phyloP scores from a whole-genome alignment of 2,329 filamentous ascomycete species.

The Macrophomina phaseolina region DNA sequence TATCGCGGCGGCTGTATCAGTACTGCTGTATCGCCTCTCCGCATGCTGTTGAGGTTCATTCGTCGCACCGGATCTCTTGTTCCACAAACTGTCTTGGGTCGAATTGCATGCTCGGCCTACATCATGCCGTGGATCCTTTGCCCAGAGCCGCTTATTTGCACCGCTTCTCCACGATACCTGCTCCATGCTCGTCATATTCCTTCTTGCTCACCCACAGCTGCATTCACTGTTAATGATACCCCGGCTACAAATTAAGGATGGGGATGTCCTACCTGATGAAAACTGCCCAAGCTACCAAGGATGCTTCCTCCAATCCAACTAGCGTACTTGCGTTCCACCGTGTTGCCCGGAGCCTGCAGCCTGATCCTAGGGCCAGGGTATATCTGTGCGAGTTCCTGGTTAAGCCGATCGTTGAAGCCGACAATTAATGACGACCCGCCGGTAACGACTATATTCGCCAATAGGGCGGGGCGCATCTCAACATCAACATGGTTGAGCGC shows the following conservation, averaged over 20 bases:
- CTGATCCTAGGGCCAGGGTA: conserved; percentile 88
- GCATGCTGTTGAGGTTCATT: too few species aligned
- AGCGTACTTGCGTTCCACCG: conserved; percentile 87
- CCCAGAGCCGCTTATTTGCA: conserved; percentile 65
- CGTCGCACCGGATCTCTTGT: neutral
- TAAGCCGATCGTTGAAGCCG: conserved; percentile 89
- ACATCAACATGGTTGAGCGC: conserved; percentile 83
- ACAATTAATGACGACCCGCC: conserved; percentile 86
- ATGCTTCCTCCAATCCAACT: conserved; percentile 98
- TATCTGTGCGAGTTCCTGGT: conserved; percentile 78
- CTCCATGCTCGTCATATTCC: conserved; percentile 96
- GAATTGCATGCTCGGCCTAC: neutral
- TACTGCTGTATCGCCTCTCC: too few species aligned
- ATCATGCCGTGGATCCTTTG: neutral
- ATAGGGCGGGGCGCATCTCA: conserved; percentile 80
- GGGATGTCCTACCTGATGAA: conserved; percentile 71
- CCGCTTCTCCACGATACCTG: conserved; percentile 89
- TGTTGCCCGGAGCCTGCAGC: conserved; percentile 84
- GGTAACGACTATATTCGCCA: conserved; percentile 91
- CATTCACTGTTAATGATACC: neutral
- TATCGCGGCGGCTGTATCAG: too few species aligned
- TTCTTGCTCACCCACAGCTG: conserved; percentile 95
- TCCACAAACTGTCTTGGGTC: neutral
- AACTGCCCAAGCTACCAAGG: conserved; percentile 90
- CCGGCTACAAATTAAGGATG: neutral